phyloP scores from a whole-genome alignment of 192 early-diverging fungal genomes.

The Gonapodya prolifera region DNA sequence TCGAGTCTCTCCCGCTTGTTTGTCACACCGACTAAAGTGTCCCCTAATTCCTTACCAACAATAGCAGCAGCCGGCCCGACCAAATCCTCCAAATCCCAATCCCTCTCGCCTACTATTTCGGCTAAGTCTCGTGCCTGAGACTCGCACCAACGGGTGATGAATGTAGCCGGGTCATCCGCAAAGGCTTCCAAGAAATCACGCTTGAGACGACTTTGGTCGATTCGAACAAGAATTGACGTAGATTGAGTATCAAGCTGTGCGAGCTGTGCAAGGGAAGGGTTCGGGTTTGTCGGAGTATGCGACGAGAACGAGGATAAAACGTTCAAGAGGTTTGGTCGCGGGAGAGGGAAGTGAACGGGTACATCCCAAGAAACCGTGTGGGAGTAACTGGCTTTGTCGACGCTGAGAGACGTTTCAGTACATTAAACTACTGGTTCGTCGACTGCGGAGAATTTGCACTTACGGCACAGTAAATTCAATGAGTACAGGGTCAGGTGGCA shows the following conservation, averaged over 20 bases:
- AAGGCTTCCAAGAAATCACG: not conserved
- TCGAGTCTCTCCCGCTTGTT: not conserved
- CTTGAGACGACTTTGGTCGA: not conserved
- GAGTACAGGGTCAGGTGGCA: not conserved
- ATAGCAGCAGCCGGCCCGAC: not conserved
- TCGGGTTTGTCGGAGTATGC: not conserved
- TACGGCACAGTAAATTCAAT: not conserved
- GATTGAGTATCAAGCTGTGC: not conserved
- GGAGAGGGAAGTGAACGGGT: not conserved
- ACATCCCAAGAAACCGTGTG: not conserved
- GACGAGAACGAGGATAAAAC: not conserved
- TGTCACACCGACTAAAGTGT: not conserved
- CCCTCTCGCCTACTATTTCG: not conserved
- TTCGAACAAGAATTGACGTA: not conserved
- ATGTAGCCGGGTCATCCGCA: not conserved
- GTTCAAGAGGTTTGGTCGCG: not conserved
- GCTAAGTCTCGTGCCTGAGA: not conserved
- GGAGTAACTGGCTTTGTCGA: not conserved
- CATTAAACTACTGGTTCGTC: not conserved
- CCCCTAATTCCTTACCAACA: not conserved
- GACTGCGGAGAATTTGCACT: not conserved
- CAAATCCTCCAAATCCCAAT: not conserved
- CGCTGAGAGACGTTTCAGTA: not conserved
- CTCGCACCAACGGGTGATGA: not conserved
- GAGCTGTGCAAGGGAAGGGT: not conserved